Evolutionary conservation across 352 stramenopile species (phyloP).

Genomic region (Phytophthora litchii): DNA sequence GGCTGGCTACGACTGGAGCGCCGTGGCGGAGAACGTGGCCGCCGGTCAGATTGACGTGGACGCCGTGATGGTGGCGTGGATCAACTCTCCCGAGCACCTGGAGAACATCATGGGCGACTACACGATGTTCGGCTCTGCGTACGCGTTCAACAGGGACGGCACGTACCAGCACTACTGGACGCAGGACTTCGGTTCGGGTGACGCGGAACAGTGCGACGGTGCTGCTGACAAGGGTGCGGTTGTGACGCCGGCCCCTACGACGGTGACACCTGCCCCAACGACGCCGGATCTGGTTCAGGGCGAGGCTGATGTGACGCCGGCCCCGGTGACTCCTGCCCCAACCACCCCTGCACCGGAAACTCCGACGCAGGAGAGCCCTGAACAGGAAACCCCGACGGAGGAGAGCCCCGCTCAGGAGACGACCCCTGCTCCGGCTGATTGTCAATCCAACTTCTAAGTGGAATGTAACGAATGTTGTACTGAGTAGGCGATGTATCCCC

Average conservation of each 20-base stretch:
- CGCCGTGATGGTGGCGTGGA: constrained; percentile 47
- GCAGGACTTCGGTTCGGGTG: constrained; percentile 55
- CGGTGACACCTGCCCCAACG: constrained; percentile 8
- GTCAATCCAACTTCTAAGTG: too few relatives aligned
- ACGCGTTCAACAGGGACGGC: constrained; percentile 31
- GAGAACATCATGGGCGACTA: constrained; percentile 48
- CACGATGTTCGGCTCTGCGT: constrained; percentile 44
- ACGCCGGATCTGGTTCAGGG: constrained; percentile 14
- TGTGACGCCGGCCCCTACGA: too few relatives aligned
- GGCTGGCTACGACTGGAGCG: constrained; percentile 48
- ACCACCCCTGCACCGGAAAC: constrained; percentile 1
- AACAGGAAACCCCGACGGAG: too few relatives aligned
- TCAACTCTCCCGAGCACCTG: constrained; percentile 38
- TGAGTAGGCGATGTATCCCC: constrained; percentile 19
- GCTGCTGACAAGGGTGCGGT: neutral
- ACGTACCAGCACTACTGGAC: constrained; percentile 63
- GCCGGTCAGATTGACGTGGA: constrained; percentile 36
- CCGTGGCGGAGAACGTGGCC: constrained; percentile 44
- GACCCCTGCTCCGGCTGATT: too few relatives aligned
- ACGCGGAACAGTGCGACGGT: constrained; percentile 32
- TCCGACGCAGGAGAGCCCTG: neutral
- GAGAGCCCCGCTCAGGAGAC: too few relatives aligned
- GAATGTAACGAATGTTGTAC: constrained; percentile 9
- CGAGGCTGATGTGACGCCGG: too few relatives aligned
- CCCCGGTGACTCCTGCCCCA: constrained; percentile 5